Base-by-base conservation (phyloP, 331 rosid species). In the Telfairia occidentalis region DNA sequence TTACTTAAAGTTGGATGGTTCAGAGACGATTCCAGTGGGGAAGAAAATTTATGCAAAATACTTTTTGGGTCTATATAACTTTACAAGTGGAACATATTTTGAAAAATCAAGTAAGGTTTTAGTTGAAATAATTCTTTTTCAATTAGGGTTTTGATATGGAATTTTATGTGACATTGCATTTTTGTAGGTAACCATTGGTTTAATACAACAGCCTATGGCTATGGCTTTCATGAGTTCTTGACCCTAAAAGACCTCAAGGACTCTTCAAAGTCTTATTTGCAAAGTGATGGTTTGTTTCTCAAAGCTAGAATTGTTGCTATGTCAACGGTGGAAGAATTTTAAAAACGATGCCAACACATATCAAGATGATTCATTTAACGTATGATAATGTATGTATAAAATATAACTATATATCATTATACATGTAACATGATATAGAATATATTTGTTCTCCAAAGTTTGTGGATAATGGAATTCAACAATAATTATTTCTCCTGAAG, bases 11-110 rank as follows among this genome's bases (percentile, higher is more conserved):
- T 74, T 74, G 30, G 78, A 74, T 40, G 21, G 19, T 4, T 19
- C 69, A 24, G 78, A 74, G 34, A 55, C 5, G 3, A 32, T 73
- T 34, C 69, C 49, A 12, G 5, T 4, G 10, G 78, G 53, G 23
- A 74, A 74, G 69, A 74, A 38, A 55, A 23, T 74, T 16, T 74
- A 54, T 55, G 78, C 52, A 23, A 74, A 55, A 55, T 74, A 13
- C 29, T 0, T 32, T 13, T 28, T 74, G 0, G 24, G 70, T 24
- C 13, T 55, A 13, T 34, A 7, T 5, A 57, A 74, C 70, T 24
- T 9, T 9, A 11, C 0, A 10, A 0, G 40, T 10, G 23, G 4
- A 18, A 21, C 6, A 2, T 55, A 57, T 57, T 10, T 53, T 15
- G 78, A 74, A 5, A 55, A 74, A 55, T 32, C 53, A 53, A 2